Evolutionary conservation across 805 yeast species (phyloP).

Genomic region (Saturnispora gosingensis): DNA sequence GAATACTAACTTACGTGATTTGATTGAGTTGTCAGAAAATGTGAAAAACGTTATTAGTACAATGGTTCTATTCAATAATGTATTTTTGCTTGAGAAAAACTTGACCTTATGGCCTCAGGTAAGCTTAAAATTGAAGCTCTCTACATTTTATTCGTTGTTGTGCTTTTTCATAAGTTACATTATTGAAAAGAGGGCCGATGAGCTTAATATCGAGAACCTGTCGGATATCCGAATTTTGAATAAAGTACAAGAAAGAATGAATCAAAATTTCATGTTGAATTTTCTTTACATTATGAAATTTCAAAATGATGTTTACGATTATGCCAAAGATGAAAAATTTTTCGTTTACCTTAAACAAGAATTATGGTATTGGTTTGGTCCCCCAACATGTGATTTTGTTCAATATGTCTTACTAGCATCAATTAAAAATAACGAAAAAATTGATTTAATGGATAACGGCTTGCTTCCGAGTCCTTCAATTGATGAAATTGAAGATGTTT

Average conservation of each 20-base stretch:
- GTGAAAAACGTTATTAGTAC: background rate
- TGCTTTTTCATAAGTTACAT: background rate
- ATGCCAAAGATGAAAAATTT: background rate
- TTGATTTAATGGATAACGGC: background rate
- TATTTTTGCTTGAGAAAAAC: background rate
- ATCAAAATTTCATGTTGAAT: background rate
- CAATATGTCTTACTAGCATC: background rate
- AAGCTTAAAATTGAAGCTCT: slow-evolving; percentile 3
- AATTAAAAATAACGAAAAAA: background rate
- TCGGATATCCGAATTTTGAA: background rate
- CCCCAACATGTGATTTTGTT: background rate
- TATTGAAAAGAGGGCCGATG: background rate
- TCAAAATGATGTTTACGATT: background rate
- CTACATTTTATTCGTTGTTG: background rate
- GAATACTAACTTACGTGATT: background rate
- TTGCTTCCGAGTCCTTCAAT: background rate
- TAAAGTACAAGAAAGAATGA: background rate
- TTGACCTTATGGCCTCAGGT: slow-evolving; percentile 7
- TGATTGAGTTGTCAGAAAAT: background rate
- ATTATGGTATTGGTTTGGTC: slow-evolving; percentile 2
- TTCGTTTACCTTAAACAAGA: background rate
- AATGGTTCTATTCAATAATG: background rate
- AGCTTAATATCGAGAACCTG: background rate
- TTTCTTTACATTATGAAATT: slow-evolving; percentile 2
- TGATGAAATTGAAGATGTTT: background rate